Base-by-base conservation (phyloP, 2,329 filamentous ascomycete species). In the Scedosporium minutisporum region DNA sequence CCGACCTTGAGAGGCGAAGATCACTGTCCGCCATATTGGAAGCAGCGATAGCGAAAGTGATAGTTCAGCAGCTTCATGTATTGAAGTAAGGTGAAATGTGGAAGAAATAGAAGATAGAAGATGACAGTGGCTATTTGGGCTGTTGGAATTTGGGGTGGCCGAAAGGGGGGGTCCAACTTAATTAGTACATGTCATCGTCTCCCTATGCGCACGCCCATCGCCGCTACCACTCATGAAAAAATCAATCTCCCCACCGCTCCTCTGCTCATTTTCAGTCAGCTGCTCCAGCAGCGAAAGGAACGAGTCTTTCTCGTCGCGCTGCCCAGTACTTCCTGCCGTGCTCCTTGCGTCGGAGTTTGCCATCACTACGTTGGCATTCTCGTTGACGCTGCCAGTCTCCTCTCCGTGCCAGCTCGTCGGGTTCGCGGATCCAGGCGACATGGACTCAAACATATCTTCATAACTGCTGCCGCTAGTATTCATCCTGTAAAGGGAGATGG, bases 241-340 rank as follows among this genome's bases (percentile, higher is more conserved):
- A 71, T 93, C 90, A 68, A 95, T 76, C 70, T 93, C 90, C 27
- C 33, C 55, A 12, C 55, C 55, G 16, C 23, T 18, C 51, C 80
- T 71, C 62, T 89, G 83, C 73, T 93, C 90, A 68, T 91, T 92
- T 73, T 95, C 90, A 0, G 90, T 90, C 64, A 95, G 79, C 74
- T 95, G 90, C 71, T 95, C 90, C 42, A 95, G 76, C 51, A 95
- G 75, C 65, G 84, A 89, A 48, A 95, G 74, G 70, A 96, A 95
- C 0, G 90, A 90, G 69, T 95, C 91, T 68, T 90, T 92, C 67
- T 93, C 90, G 21, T 87, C 82, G 2, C 77, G 78, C 2, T 76
- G 71, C 0, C 73, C 77, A 1, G 79, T 80, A 1, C 76, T 79
- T 0, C 78, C 78, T 63, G 80, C 82, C n/a, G 57, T 41, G 60